Evolutionary conservation across 192 early-diverging fungal genomes (phyloP).

Genomic region (Coemansia sp.): DNA sequence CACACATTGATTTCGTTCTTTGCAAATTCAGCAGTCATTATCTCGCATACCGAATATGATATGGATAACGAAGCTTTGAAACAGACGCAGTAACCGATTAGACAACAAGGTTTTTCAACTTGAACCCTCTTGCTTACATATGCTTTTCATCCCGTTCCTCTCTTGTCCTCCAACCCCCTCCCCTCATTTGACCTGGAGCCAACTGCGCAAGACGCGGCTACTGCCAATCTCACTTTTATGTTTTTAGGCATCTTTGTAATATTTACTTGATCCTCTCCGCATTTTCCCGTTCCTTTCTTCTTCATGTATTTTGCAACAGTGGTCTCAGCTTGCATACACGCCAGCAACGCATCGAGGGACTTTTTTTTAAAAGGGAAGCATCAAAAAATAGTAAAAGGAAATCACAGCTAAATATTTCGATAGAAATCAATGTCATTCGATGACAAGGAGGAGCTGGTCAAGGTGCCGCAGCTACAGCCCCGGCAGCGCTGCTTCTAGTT

Average conservation of each 20-base stretch:
- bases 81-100: slow-evolving; percentile 21
- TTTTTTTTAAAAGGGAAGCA: not conserved
- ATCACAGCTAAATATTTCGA: no score
- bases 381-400: no score
- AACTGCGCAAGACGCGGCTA: not conserved
- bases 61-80: slow-evolving; percentile 1
- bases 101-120: not conserved
- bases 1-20: not conserved
- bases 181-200: not conserved
- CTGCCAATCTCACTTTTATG: not conserved
- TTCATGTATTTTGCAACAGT: not conserved
- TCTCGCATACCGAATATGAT: no score
- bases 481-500: slow-evolving; percentile 1
- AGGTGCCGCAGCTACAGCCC: not conserved
- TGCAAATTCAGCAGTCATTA: not conserved
- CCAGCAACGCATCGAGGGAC: not conserved
- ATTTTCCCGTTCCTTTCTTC: not conserved
- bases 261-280: not conserved
- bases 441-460: not conserved
- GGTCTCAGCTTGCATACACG: not conserved
- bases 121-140: not conserved
- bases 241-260: not conserved
- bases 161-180: not conserved
- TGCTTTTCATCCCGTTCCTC: not conserved
- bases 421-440: no score